Evolutionary conservation across 495 filamentous ascomycete species (phyloP).

Genomic region (Daldinia childiae): DNA sequence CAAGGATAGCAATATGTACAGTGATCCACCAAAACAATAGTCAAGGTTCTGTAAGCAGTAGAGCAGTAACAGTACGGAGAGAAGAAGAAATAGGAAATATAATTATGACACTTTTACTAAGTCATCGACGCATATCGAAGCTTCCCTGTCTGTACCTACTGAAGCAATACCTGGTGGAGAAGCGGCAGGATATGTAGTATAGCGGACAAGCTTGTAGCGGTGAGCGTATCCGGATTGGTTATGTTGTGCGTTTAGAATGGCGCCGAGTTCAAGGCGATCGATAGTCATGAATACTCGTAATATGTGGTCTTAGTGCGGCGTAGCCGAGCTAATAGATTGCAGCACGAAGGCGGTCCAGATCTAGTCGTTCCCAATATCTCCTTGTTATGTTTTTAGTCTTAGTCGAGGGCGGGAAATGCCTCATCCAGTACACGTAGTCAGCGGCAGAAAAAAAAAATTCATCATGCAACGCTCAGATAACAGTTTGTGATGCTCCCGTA

Average conservation of each 20-base stretch:
- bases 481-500: slow-evolving; percentile 34
- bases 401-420: slow-evolving; percentile 36
- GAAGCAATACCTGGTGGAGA: slow-evolving; percentile 30
- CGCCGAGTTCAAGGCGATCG: slow-evolving; percentile 29
- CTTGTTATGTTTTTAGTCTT: slow-evolving; percentile 12
- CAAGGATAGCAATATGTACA: slow-evolving; percentile 27
- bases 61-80: slow-evolving; percentile 17
- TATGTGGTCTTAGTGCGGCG: slow-evolving; percentile 32
- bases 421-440: slow-evolving; percentile 26
- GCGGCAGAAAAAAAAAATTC: slow-evolving; percentile 7
- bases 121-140: slow-evolving; percentile 33
- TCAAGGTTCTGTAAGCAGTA: slow-evolving; percentile 26
- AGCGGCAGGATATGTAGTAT: slow-evolving; percentile 19
- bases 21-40: slow-evolving; percentile 19
- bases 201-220: slow-evolving; percentile 30
- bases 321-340: slow-evolving; percentile 29
- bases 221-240: slow-evolving; percentile 34
- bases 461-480: slow-evolving; percentile 33
- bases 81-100: too few relatives aligned
- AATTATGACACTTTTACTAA: slow-evolving; percentile 24
- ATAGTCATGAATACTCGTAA: slow-evolving; percentile 26
- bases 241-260: slow-evolving; percentile 32
- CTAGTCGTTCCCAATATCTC: slow-evolving; percentile 7
- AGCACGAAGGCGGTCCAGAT: slow-evolving; percentile 24
- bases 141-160: slow-evolving; percentile 24